Conservation (phyloP, 2,329 filamentous ascomycete species). For the Ceratocystis destructans region DNA sequence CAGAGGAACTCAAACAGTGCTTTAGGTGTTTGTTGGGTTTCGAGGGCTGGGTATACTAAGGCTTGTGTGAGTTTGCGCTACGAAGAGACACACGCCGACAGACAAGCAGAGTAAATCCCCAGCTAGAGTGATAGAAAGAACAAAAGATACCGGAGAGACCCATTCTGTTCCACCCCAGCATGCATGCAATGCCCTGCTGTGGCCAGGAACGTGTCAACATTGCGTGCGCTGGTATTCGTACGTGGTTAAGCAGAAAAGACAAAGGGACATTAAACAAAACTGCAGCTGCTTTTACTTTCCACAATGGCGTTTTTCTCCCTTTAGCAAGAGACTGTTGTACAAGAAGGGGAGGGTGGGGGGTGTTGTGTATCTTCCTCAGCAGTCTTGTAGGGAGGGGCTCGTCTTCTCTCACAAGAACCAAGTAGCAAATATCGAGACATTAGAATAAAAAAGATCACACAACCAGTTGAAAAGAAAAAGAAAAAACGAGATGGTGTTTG, state of each 20-base stretch:
- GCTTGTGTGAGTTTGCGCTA: neutral
- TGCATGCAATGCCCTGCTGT: neutral
- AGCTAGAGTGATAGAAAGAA: neutral
- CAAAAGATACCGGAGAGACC: neutral
- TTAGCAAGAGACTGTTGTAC: neutral
- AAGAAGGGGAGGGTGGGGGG: neutral
- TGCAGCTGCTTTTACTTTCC: neutral
- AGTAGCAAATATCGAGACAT: neutral
- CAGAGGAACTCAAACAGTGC: neutral
- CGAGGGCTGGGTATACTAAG: neutral
- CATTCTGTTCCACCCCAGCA: neutral
- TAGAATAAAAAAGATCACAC: neutral
- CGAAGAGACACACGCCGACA: neutral
- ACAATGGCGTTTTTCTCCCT: neutral
- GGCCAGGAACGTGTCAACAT: neutral
- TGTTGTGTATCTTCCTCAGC: neutral
- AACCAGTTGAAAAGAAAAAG: neutral
- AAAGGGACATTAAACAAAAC: slow-evolving; percentile 1
- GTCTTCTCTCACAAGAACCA: neutral
- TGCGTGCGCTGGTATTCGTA: neutral
- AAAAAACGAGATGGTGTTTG: neutral
- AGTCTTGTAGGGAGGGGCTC: too few species aligned
- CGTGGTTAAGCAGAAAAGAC: neutral
- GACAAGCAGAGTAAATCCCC: neutral
- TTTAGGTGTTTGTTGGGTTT: neutral